Evolutionary conservation across 2,329 filamentous ascomycete genomes (phyloP), one percentile per base, ranked within the genome.

Genomic region (Claviceps sp.): DNA sequence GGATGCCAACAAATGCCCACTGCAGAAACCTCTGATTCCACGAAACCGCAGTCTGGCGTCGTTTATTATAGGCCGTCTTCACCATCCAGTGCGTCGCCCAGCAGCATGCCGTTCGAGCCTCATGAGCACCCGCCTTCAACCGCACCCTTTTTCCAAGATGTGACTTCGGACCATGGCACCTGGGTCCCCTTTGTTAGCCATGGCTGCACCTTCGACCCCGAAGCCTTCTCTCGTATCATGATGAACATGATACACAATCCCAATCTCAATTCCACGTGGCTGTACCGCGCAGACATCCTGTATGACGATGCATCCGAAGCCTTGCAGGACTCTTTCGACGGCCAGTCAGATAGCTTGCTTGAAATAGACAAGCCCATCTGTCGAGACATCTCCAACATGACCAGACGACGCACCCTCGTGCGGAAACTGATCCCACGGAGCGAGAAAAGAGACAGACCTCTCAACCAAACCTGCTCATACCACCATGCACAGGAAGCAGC

Each of bases 401-500:
- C 49, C 26, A 70, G 81, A 36, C 72, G 76, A 23, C 81, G 83
- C 57, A 80, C 80, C 1, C 73, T 95, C 20, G 78, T 95, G 7
- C 78, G 90, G 53, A 83, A 76, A 54, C 71, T 96, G 59, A 82
- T 96, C 46, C 91, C 91, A 3, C 76, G 91, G 49, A 95, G 95
- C 65, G 79, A 82, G 2, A 75, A 82, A 51, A 71, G 91, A 26
- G 91, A 97, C 65, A 71, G 73, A 20, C 75, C 84, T 1, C 67
- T 96, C 56, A 77, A 88, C 52, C 91, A 97, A 66, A 95, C 88
- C 2, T 95, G 88, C 64, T 76, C 87, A 51, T 77, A 90, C 55
- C 87, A 88, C 64, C 57, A 60, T 53, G 61, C 64, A 5, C 59
- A 61, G 16, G 54, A 59, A 39, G 13, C 49, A 4, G 50, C 48